Evolutionary conservation across 2,329 filamentous ascomycete species (phyloP).

Genomic region (Arthroderma uncinatum): DNA sequence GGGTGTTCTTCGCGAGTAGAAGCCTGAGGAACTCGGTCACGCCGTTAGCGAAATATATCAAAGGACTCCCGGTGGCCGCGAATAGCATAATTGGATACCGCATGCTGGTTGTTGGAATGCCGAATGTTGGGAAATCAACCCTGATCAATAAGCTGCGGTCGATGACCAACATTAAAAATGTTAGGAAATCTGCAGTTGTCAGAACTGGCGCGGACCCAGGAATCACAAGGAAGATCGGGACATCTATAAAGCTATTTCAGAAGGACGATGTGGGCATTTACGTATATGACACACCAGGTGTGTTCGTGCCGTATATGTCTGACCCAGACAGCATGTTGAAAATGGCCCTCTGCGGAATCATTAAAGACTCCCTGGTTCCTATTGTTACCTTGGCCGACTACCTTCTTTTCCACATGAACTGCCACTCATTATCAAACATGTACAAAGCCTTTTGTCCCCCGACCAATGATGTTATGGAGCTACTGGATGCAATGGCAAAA

Average conservation of each 20-base stretch:
- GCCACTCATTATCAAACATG: slow-evolving; percentile 40
- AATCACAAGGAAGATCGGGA: slow-evolving; percentile 74
- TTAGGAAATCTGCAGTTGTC: slow-evolving; percentile 54
- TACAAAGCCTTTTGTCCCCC: slow-evolving; percentile 57
- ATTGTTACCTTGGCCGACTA: slow-evolving; percentile 77
- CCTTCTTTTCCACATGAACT: slow-evolving; percentile 73
- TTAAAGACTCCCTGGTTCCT: slow-evolving; percentile 78
- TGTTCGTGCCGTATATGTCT: slow-evolving; percentile 85
- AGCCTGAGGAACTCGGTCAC: slow-evolving; percentile 23
- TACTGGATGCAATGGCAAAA: slow-evolving; percentile 59
- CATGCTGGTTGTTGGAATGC: slow-evolving; percentile 88
- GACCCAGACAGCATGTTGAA: slow-evolving; percentile 86
- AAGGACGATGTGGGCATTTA: slow-evolving; percentile 53
- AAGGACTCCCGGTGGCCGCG: slow-evolving; percentile 7
- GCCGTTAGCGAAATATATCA: slow-evolving; percentile 26
- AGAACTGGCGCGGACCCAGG: slow-evolving; percentile 78
- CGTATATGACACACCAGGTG: slow-evolving; percentile 82
- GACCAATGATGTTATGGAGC: slow-evolving; percentile 70
- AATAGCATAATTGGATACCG: slow-evolving; percentile 61
- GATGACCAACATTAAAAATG: slow-evolving; percentile 26
- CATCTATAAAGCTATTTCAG: slow-evolving; percentile 68
- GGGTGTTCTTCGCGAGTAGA: slow-evolving; percentile 27
- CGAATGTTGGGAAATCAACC: slow-evolving; percentile 91
- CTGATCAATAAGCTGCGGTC: slow-evolving; percentile 77
- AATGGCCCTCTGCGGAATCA: slow-evolving; percentile 77